Conservation (phyloP, 78 protist species). For the Cyanophora paradoxa region DNA sequence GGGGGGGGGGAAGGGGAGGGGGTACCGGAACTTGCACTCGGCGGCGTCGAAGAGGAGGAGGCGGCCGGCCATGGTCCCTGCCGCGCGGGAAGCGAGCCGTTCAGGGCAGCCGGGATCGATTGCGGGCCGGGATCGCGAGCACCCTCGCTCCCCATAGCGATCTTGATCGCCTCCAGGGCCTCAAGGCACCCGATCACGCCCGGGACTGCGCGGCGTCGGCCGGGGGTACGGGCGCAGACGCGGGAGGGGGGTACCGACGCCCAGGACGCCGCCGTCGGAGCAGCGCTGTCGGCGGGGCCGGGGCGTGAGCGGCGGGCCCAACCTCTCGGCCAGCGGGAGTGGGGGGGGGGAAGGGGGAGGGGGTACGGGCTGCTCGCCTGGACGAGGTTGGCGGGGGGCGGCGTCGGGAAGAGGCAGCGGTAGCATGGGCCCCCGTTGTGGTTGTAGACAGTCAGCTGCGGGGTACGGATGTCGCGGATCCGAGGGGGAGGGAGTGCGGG, state of each 20-base stretch:
- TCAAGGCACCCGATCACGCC: constrained; percentile 82
- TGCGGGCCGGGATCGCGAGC: no score
- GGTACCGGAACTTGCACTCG: no score
- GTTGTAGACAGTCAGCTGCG: constrained; percentile 17
- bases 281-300: neutral
- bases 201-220: constrained; percentile 8
- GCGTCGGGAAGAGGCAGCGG: constrained; percentile 74
- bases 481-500: no score
- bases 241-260: constrained; percentile 32
- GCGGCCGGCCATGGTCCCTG: neutral
- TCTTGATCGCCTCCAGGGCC: constrained; percentile 75
- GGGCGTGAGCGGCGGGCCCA: no score
- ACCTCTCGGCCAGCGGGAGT: no score
- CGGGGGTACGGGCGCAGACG: neutral
- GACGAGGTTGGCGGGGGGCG: constrained; percentile 76
- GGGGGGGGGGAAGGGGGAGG: no score
- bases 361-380: constrained; percentile 53
- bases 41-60: neutral
- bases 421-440: constrained; percentile 73
- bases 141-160: neutral
- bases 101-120: no score
- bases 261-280: constrained; percentile 70
- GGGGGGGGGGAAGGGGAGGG: no score
- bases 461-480: no score
- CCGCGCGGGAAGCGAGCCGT: no score